Base-by-base conservation (phyloP, 805 yeast species). In the Pichia manshurica region DNA sequence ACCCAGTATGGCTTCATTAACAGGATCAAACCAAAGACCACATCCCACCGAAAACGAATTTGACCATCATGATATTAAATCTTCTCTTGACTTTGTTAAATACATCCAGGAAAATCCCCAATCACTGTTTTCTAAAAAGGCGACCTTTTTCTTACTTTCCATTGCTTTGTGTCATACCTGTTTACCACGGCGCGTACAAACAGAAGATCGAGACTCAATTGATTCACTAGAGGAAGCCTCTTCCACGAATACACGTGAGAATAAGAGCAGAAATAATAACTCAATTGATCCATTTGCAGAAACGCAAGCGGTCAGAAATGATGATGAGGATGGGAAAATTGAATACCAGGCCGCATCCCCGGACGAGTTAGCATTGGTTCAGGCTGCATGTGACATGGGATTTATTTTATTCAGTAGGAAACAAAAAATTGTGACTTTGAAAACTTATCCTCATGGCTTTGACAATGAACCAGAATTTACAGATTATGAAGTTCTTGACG, bases 301-400 rank as follows among this genome's bases (percentile, higher is more conserved):
- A 7, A 32, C 45, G 21, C 36, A 47, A 31, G 56, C 56, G 19
- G 51, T 16, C 28, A 36, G 33, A 6, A 20, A 39, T 29, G 56
- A 53, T 2, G 56, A 47, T 8, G 64, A 57, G 3, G 76, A 70
- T 38, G 80, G 72, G 20, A 69, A 72, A 20, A 77, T 89, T 21
- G 82, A 79, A 48, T 93, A 93, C 58, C 97, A 91, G 61, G 87
- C 98, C 0, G 81, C 98, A 0, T 90, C 97, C 0, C 99, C 99
- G 0, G 99, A 93, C 66, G 99, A 93, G 63, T 67, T 90, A 43
- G 99, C 99, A 0, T 69, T 93, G 28, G 91, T 93, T 3, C 79
- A 84, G 40, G 99, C 98, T 1, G 99, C 99, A 0, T 75, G 96
- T 55, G 99, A 93, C 60, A 73, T 93, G 73, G 99, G 99, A 0